Evolutionary conservation across 169 alveolate species (phyloP).

Genomic region (Theileria parva): DNA sequence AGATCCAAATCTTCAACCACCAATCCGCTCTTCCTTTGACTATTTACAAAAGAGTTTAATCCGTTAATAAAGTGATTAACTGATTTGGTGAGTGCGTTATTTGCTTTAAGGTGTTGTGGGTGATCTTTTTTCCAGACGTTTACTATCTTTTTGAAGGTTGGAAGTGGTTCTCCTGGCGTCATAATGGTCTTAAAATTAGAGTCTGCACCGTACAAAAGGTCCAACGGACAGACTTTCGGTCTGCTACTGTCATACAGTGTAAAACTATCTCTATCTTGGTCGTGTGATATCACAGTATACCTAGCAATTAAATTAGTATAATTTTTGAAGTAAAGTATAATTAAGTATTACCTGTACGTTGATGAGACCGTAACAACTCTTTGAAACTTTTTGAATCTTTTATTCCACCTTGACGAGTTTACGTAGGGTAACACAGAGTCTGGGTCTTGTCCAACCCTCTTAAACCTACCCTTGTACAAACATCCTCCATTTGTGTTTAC

Average conservation of each 20-base stretch:
- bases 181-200: background rate
- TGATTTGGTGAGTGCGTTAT: background rate
- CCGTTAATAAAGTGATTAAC: background rate
- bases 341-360: slow-evolving; percentile 8
- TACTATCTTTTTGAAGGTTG: slow-evolving; percentile 25
- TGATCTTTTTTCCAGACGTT: slow-evolving; percentile 42
- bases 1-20: background rate
- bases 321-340: background rate
- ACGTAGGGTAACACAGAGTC: slow-evolving; percentile 35
- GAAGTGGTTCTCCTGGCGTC: slow-evolving; percentile 35
- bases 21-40: background rate
- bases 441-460: slow-evolving; percentile 29
- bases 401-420: slow-evolving; percentile 54
- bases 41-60: background rate
- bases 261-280: slow-evolving; percentile 8
- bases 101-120: background rate
- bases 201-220: slow-evolving; percentile 9
- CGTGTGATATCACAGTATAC: slow-evolving; percentile 3
- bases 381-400: slow-evolving; percentile 45
- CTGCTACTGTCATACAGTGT: slow-evolving; percentile 7
- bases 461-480: slow-evolving; percentile 47
- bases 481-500: slow-evolving; percentile 56
- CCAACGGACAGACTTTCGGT: slow-evolving; percentile 13
- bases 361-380: slow-evolving; percentile 35
- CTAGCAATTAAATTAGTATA: background rate